Evolutionary conservation across 169 alveolate genomes (phyloP).

Genomic region (Babesia gibsoni): DNA sequence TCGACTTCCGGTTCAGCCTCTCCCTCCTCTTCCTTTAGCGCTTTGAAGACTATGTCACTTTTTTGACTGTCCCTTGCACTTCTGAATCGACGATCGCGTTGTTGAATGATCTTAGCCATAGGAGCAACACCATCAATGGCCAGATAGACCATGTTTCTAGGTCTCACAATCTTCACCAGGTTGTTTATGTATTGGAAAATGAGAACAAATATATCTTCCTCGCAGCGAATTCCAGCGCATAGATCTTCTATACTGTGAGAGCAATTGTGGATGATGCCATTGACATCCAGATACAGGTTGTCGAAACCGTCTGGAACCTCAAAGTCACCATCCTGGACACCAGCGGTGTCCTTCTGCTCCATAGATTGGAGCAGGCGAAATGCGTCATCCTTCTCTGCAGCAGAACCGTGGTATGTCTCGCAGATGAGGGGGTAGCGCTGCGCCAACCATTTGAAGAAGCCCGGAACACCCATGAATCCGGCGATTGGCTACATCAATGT

Average conservation of each 20-base stretch:
- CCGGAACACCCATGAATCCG: slow-evolving; percentile 55
- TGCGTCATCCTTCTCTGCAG: slow-evolving; percentile 62
- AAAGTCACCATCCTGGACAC: not conserved
- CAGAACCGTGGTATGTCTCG: slow-evolving; percentile 40
- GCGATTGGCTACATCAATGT: not conserved
- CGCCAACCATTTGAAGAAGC: slow-evolving; percentile 62
- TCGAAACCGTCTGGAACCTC: slow-evolving; percentile 77
- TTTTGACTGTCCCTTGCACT: slow-evolving; percentile 82
- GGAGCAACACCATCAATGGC: slow-evolving; percentile 98
- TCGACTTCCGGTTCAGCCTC: not conserved
- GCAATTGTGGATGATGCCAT: slow-evolving; percentile 94
- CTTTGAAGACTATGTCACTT: slow-evolving; percentile 25
- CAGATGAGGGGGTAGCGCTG: slow-evolving; percentile 68
- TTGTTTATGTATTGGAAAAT: slow-evolving; percentile 86
- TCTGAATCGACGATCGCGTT: slow-evolving; percentile 90
- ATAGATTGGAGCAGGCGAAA: slow-evolving; percentile 29
- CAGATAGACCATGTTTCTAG: slow-evolving; percentile 85
- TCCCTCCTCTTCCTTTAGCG: slow-evolving; percentile 23
- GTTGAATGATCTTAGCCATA: slow-evolving; percentile 94
- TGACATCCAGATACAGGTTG: slow-evolving; percentile 92
- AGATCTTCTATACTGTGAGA: slow-evolving; percentile 84
- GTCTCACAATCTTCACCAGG: slow-evolving; percentile 86
- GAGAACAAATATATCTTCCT: slow-evolving; percentile 80
- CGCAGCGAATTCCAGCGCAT: slow-evolving; percentile 61
- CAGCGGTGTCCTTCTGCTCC: slow-evolving; percentile 1